Evolutionary conservation across 1,139 yeast genomes (phyloP), one percentile per base, ranked within the genome.

Genomic region (Debaryomyces subglobosus): DNA sequence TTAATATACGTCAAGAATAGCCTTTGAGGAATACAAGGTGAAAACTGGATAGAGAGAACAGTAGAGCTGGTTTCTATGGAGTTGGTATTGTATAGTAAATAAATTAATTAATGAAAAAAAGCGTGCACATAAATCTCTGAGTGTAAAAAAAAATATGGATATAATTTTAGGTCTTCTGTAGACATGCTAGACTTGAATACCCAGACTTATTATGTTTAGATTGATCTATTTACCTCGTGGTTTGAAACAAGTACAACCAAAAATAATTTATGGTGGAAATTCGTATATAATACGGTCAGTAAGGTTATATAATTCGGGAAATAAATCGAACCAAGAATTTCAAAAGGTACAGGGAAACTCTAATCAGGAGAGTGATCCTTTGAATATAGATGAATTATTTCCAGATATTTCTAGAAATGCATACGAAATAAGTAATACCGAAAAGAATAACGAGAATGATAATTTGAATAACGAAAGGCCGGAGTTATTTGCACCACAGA

Each of bases 381-480:
- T 40, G 16, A 29, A 40, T 30, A 32, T 40, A 12, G 33, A 40
- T 30, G 27, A 40, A 16, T 30, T 40, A 40, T 40, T 40, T 21
- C 36, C 43, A 30, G 43, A 40, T 20, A 20, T 13, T 2, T 10
- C n/a, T n/a, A n/a, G 6, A 12, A 4, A 29, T 7, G 5, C 29
- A 13, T 8, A 13, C 12, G 36, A 40, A 15, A 16, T 10, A 16
- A 7, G 1, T 3, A 13, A 27, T 15, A 6, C 15, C 5, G 35
- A 27, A n/a, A 27, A 9, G 3, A 32, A 32, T 16, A 15, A 15
- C 3, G 13, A 16, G 21, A 32, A 32, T 3, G 35, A 8, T 3
- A 18, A 15, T 15, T 32, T 32, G 35, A 9, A 3, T 5, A 4
- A 32, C 20, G n/a, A 32, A 15, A 9, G 9, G 6, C 12, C 8